Base-by-base conservation (phyloP, 2,329 filamentous ascomycete genomes). In the Diaporthe humulicola region DNA sequence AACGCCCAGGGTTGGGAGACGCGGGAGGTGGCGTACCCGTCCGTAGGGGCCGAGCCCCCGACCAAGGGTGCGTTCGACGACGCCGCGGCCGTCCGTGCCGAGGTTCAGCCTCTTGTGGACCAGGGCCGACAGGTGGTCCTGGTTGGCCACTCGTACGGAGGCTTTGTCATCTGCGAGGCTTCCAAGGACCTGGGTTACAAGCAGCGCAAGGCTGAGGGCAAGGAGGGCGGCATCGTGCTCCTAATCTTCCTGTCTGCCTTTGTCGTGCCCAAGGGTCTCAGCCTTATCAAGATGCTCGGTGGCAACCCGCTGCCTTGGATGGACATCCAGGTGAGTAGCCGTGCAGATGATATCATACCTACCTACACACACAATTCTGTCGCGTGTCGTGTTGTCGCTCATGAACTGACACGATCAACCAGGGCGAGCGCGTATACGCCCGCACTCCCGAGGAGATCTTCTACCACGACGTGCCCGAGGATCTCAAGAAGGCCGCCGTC, bases 161-260 rank as follows among this genome's bases (percentile, higher is more conserved):
- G 82, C 30, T 76, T 82, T 1, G 74, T 83, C 9, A 78, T 77
- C 5, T 76, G 77, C 57, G 79, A 78, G 57, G 82, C 80, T 6
- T 73, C 84, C 22, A 76, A 78, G 19, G 81, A 79, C 0, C 76
- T 82, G 1, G 79, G 81, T 6, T 82, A 81, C 74, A 77, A 79
- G 71, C 78, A 82, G 67, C 78, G 83, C 19, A 79, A 77, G 61
- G 73, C 73, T 4, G 76, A 76, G 10, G 83, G 83, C 7, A 78
- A 82, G 76, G 80, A 79, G 48, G 84, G 83, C 4, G 83, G 84
- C 1, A 79, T 85, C 10, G 75, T 81, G 10, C 77, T 78, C 71
- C 75, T 79, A 19, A 81, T 81, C 6, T 85, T 82, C 72, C 71
- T 80, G 33, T 28, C 78, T 30, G 79, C 79, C 15, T 81, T 80